Percentiles rank a stretch among this genome's conserved stretches.
These are phyloP conservation scores for Vitis hybrid DNA, from an alignment of 177 flowering plant genomes.

Conservation along the genomic window DNA sequence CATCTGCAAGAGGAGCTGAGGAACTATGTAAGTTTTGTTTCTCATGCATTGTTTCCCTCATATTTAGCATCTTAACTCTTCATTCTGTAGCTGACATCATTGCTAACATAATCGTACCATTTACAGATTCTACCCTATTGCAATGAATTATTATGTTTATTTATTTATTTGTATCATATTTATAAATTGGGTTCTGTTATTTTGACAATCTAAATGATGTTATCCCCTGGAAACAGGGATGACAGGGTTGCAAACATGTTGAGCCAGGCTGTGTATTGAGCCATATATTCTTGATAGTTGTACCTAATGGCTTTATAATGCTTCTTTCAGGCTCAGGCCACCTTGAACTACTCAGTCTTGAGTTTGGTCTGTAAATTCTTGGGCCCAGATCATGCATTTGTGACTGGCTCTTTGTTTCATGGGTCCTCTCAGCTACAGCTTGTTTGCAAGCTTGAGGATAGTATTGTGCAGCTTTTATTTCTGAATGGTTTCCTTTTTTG, in stretches of 20 bases:
- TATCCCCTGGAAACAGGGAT: background rate
- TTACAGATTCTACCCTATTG: background rate
- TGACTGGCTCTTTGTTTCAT: background rate
- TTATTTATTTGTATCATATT: background rate
- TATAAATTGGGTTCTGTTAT: background rate
- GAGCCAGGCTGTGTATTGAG: background rate
- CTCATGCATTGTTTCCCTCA: background rate
- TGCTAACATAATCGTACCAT: background rate
- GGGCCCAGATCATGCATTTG: background rate
- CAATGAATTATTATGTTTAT: background rate
- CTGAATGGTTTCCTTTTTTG: too few relatives aligned
- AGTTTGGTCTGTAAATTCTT: background rate
- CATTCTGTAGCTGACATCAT: background rate
- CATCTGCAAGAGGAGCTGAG: conserved; percentile 85
- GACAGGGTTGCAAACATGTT: background rate
- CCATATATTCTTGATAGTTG: background rate
- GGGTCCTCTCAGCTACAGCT: too few relatives aligned
- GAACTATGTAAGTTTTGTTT: conserved; percentile 57
- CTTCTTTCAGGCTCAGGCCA: background rate
- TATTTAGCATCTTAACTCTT: background rate
- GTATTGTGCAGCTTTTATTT: too few relatives aligned
- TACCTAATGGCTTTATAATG: background rate
- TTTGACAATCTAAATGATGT: background rate
- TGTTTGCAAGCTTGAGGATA: too few relatives aligned
- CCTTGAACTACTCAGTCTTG: conserved; percentile 4